Evolutionary conservation across 2,329 filamentous ascomycete genomes (phyloP).

Genomic region (Blastomyces emzantsi): DNA sequence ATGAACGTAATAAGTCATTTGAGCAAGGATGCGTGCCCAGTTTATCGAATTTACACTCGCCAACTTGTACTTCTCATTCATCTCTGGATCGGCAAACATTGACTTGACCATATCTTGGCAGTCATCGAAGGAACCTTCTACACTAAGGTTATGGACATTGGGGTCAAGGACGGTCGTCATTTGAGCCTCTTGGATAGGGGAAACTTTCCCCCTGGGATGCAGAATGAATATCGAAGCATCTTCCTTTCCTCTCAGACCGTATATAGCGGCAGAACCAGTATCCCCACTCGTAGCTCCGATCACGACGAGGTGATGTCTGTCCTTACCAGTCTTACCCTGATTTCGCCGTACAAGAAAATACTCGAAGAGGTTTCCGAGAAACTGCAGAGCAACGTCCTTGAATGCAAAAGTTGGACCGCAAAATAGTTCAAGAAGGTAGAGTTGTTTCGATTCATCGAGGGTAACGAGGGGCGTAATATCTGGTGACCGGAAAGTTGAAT

Average conservation of each 20-base stretch:
- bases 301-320: constrained; percentile 72
- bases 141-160: constrained; percentile 87
- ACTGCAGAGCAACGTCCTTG: constrained; percentile 90
- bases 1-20: constrained; percentile 96
- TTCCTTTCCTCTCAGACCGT: constrained; percentile 88
- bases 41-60: constrained; percentile 97
- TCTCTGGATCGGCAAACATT: constrained; percentile 75
- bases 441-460: constrained; percentile 60
- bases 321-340: constrained; percentile 36
- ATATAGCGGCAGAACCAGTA: constrained; percentile 92
- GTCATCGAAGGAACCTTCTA: constrained; percentile 84
- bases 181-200: constrained; percentile 87
- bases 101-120: constrained; percentile 96
- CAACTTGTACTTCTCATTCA: constrained; percentile 73
- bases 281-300: constrained; percentile 78
- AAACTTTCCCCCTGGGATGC: constrained; percentile 82
- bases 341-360: constrained; percentile 41
- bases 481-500: constrained; percentile 74
- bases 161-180: constrained; percentile 90
- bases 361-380: constrained; percentile 80
- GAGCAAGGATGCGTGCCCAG: constrained; percentile 87
- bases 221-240: constrained; percentile 96
- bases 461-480: constrained; percentile 71
- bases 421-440: constrained; percentile 88
- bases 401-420: constrained; percentile 94